Conservation (phyloP, 208 protist genomes). For the Blastocrithidia nonstop region DNA sequence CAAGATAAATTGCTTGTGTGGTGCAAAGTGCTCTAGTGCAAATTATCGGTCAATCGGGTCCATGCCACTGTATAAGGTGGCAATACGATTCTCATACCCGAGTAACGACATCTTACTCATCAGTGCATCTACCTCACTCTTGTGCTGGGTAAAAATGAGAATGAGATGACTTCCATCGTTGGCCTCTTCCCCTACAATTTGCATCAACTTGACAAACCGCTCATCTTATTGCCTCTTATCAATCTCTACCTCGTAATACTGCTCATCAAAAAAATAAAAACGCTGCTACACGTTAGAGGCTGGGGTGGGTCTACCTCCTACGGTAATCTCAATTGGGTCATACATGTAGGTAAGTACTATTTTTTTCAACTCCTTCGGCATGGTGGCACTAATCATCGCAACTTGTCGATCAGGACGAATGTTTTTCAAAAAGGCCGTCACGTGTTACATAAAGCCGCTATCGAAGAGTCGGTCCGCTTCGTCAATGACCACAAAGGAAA, state of each 20-base stretch:
- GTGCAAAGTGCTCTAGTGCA: slow-evolving; percentile 74
- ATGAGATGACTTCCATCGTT: slow-evolving; percentile 49
- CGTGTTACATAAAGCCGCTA: slow-evolving; percentile 88
- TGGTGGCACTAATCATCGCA: slow-evolving; percentile 87
- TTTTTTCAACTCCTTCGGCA: slow-evolving; percentile 75
- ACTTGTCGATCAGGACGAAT: slow-evolving; percentile 78
- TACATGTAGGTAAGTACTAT: slow-evolving; percentile 47
- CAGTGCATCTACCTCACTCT: slow-evolving; percentile 82
- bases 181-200: slow-evolving; percentile 76
- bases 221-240: slow-evolving; percentile 24
- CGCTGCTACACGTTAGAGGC: slow-evolving; percentile 82
- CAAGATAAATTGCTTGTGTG: slow-evolving; percentile 78
- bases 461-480: slow-evolving; percentile 92
- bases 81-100: slow-evolving; percentile 70
- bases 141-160: slow-evolving; percentile 86
- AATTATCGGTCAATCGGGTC: slow-evolving; percentile 82
- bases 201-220: slow-evolving; percentile 69
- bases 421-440: slow-evolving; percentile 79
- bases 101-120: slow-evolving; percentile 46
- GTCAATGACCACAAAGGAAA: slow-evolving; percentile 85
- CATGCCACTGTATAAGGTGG: slow-evolving; percentile 83
- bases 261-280: slow-evolving; percentile 83
- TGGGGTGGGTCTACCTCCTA: slow-evolving; percentile 70
- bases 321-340: slow-evolving; percentile 74
- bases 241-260: slow-evolving; percentile 56